These are phyloP conservation scores for Fusarium piperis DNA, from an alignment of 2,329 filamentous ascomycete species.

Conservation along the genomic window DNA sequence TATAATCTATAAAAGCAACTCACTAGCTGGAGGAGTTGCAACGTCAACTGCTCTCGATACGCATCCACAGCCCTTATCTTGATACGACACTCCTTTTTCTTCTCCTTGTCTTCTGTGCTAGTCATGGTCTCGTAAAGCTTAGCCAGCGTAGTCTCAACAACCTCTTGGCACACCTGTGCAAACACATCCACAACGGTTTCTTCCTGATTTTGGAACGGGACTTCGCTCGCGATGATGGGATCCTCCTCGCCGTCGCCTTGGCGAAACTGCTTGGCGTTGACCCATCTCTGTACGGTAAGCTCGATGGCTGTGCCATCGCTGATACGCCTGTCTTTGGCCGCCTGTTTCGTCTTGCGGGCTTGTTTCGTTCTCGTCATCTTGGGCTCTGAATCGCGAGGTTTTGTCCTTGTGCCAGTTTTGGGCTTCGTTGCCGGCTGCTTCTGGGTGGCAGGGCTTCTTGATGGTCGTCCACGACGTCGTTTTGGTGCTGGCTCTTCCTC, in stretches of 20 bases:
- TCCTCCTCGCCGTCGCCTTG: slow-evolving; percentile 53
- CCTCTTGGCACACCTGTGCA: slow-evolving; percentile 68
- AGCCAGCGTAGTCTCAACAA: slow-evolving; percentile 61
- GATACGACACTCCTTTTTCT: slow-evolving; percentile 63
- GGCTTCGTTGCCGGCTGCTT: slow-evolving; percentile 48
- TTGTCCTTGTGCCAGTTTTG: slow-evolving; percentile 24
- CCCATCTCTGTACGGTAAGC: slow-evolving; percentile 69
- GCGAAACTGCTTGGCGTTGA: slow-evolving; percentile 56
- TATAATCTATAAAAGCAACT: slow-evolving; percentile 37
- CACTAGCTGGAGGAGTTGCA: slow-evolving; percentile 67
- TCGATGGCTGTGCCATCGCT: slow-evolving; percentile 53
- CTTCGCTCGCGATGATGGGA: slow-evolving; percentile 59
- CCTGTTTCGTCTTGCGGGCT: slow-evolving; percentile 31
- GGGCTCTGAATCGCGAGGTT: slow-evolving; percentile 31
- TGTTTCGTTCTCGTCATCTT: slow-evolving; percentile 35
- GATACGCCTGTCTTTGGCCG: slow-evolving; percentile 33
- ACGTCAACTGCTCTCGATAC: slow-evolving; percentile 66
- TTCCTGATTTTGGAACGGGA: slow-evolving; percentile 64
- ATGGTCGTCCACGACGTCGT: slow-evolving; percentile 48
- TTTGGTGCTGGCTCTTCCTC: slow-evolving; percentile 50
- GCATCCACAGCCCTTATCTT: slow-evolving; percentile 67
- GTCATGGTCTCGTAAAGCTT: slow-evolving; percentile 55
- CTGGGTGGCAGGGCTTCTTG: slow-evolving; percentile 55
- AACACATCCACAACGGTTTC: slow-evolving; percentile 72
- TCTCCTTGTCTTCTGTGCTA: slow-evolving; percentile 54